phyloP scores from a whole-genome alignment of 257 asterid genomes.

The Ajuga chamaepitys region DNA sequence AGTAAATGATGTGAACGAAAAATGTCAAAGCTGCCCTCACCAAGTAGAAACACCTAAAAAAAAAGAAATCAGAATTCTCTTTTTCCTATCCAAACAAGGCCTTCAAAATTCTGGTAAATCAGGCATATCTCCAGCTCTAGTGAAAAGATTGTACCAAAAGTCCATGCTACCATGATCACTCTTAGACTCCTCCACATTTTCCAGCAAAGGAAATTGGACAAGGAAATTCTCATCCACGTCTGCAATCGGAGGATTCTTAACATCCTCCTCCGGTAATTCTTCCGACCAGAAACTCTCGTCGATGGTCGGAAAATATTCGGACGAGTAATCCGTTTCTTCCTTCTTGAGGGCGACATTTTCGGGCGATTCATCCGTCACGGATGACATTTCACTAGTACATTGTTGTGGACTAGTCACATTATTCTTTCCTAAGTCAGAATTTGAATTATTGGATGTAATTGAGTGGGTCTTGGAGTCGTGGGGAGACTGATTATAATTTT shows the following conservation, averaged over 20 bases:
- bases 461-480: conserved; percentile 32
- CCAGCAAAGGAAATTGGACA: conserved; percentile 20
- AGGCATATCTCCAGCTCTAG: conserved; percentile 54
- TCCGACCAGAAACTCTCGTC: conserved; percentile 75
- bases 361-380: conserved; percentile 37
- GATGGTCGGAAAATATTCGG: conserved; percentile 34
- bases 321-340: conserved; percentile 42
- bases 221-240: neutral
- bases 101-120: conserved; percentile 63
- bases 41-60: too few species aligned
- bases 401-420: conserved; percentile 23
- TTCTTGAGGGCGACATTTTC: conserved; percentile 14
- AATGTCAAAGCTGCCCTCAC: conserved; percentile 12
- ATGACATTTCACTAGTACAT: conserved; percentile 55
- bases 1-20: too few species aligned
- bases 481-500: conserved; percentile 18
- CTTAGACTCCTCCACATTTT: conserved; percentile 17
- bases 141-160: conserved; percentile 77
- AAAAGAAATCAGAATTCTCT: conserved; percentile 14
- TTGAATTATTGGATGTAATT: neutral
- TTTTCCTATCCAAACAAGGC: conserved; percentile 7
- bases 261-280: conserved; percentile 24
- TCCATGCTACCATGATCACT: conserved; percentile 56
- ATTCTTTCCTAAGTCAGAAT: neutral
- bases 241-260: neutral